Percentiles rank a stretch among this genome's conserved stretches.
Conservation (phyloP, 495 filamentous ascomycete genomes). For the Penicillium flavigenum region DNA sequence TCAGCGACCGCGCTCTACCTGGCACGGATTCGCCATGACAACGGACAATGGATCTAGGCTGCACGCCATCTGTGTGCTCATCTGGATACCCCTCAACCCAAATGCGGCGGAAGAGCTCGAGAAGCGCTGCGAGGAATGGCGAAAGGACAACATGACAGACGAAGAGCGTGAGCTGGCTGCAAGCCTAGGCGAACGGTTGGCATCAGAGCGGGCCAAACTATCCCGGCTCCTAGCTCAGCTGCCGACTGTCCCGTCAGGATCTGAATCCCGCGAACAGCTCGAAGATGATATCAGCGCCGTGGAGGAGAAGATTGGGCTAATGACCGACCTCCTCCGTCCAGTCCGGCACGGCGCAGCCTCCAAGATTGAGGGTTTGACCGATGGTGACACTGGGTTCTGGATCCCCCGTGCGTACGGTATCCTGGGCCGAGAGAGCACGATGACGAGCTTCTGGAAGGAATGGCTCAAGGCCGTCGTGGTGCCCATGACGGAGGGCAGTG, state of each 20-base stretch:
- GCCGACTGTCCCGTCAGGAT: constrained; percentile 75
- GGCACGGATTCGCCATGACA: constrained; percentile 99
- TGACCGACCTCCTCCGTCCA: constrained; percentile 92
- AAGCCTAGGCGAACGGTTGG: constrained; percentile 86
- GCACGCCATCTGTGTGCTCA: constrained; percentile 85
- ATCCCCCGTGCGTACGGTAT: constrained; percentile 92
- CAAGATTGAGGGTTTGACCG: constrained; percentile 94
- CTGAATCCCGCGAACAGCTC: constrained; percentile 72
- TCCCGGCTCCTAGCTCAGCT: constrained; percentile 83
- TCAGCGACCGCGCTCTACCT: constrained; percentile 87
- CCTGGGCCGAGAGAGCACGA: constrained; percentile 76
- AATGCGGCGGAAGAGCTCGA: constrained; percentile 85
- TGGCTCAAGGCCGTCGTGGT: constrained; percentile 92
- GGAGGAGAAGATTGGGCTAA: constrained; percentile 94
- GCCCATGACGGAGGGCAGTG: constrained; percentile 86
- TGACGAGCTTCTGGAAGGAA: constrained; percentile 97
- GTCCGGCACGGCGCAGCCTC: constrained; percentile 91
- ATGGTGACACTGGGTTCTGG: constrained; percentile 96
- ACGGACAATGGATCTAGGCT: constrained; percentile 85
- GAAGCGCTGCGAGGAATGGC: constrained; percentile 89
- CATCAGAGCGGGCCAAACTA: constrained; percentile 84
- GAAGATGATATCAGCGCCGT: constrained; percentile 95
- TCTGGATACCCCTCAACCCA: constrained; percentile 86
- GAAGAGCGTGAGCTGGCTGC: constrained; percentile 93
- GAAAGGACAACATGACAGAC: constrained; percentile 90